Percentiles rank a stretch among this genome's conserved stretches.
Evolutionary conservation across 2,329 filamentous ascomycete genomes (phyloP).

Genomic region (Aspergillus sp.): DNA sequence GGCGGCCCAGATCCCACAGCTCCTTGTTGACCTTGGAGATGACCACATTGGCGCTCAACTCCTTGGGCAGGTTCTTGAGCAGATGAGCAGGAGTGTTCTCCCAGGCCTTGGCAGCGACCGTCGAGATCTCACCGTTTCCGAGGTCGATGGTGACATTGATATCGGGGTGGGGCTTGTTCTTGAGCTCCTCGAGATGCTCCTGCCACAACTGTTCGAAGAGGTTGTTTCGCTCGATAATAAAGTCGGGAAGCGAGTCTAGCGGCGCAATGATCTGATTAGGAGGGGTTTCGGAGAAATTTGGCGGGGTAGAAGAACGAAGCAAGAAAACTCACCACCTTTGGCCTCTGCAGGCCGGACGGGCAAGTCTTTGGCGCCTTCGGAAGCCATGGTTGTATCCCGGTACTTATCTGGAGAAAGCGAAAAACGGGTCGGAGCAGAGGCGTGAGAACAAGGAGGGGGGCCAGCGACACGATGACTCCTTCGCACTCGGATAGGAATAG

Average conservation of each 20-base stretch:
- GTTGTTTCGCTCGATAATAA: constrained; percentile 77
- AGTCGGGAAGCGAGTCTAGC: constrained; percentile 61
- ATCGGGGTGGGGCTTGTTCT: constrained; percentile 47
- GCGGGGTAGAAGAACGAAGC: constrained; percentile 27
- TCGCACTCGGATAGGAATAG: background rate
- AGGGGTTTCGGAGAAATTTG: constrained; percentile 31
- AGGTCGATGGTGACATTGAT: constrained; percentile 51
- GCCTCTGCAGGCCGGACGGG: constrained; percentile 36
- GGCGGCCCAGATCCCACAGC: constrained; percentile 90
- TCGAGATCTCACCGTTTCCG: constrained; percentile 40
- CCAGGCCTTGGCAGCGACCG: constrained; percentile 70
- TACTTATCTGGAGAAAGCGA: constrained; percentile 18
- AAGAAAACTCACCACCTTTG: constrained; percentile 25
- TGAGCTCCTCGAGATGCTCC: constrained; percentile 74
- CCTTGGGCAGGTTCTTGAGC: constrained; percentile 78
- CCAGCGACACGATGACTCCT: constrained; percentile 14
- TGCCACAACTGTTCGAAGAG: constrained; percentile 89
- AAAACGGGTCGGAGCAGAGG: constrained; percentile 14
- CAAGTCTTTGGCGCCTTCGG: constrained; percentile 36
- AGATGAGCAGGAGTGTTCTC: constrained; percentile 84
- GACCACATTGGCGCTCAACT: constrained; percentile 77
- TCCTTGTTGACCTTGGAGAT: constrained; percentile 81
- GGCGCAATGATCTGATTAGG: constrained; percentile 24
- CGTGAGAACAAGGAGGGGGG: constrained; percentile 9
- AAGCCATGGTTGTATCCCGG: constrained; percentile 29